Evolutionary conservation across 177 flowering plant genomes (phyloP).

Genomic region (Vitis hybrid): DNA sequence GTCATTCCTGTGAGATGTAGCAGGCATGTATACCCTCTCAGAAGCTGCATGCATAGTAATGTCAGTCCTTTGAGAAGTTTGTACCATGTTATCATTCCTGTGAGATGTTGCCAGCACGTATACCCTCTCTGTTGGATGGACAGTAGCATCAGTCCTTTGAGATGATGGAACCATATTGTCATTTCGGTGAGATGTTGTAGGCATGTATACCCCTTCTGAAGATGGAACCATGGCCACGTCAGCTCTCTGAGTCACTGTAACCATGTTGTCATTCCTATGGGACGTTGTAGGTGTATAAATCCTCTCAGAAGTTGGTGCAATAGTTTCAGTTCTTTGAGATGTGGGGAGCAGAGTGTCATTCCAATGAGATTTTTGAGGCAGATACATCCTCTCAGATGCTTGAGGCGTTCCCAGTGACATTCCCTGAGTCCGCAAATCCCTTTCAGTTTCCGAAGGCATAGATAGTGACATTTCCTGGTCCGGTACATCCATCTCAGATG

Average conservation of each 20-base stretch:
- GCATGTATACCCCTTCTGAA: constrained; percentile 15
- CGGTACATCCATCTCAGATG: constrained; percentile 10
- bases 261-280: constrained; percentile 11
- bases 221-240: constrained; percentile 8
- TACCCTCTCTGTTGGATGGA: constrained; percentile 11
- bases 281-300: constrained; percentile 11
- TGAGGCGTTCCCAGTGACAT: constrained; percentile 4
- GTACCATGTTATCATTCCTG: constrained; percentile 13
- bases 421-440: constrained; percentile 11
- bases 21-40: constrained; percentile 17
- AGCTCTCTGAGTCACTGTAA: constrained; percentile 11
- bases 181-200: constrained; percentile 8
- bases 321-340: constrained; percentile 12
- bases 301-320: constrained; percentile 12
- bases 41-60: constrained; percentile 10
- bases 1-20: constrained; percentile 12
- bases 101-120: constrained; percentile 13
- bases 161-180: constrained; percentile 12
- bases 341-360: constrained; percentile 7
- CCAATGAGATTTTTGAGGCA: constrained; percentile 19
- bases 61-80: constrained; percentile 12
- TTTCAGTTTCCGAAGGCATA: constrained; percentile 10
- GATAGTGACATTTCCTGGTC: constrained; percentile 2
- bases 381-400: constrained; percentile 15
- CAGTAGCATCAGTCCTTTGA: neutral